phyloP scores from a whole-genome alignment of 176 grass and related monocot genomes.

The Luzula sylvatica region DNA sequence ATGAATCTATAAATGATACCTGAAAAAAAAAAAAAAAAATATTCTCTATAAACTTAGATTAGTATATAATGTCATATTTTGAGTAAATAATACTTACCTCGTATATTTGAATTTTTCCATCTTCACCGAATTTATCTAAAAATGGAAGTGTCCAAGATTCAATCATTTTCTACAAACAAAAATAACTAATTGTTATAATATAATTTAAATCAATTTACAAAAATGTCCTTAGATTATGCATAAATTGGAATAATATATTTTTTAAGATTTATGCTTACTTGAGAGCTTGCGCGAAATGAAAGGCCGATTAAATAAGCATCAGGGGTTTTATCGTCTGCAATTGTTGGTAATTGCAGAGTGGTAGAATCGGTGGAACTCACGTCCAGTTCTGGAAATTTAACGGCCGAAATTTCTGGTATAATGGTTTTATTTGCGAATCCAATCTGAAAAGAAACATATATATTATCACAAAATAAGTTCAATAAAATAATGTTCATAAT shows the following conservation, averaged over 20 bases:
- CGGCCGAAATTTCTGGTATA: constrained; percentile 29
- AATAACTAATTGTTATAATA: constrained; percentile 7
- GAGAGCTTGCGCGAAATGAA: constrained; percentile 88
- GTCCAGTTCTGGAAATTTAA: constrained; percentile 62
- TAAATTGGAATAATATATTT: no score
- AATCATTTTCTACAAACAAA: constrained; percentile 16
- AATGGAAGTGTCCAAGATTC: constrained; percentile 43
- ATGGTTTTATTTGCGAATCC: constrained; percentile 38
- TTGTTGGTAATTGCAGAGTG: constrained; percentile 37
- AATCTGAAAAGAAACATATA: constrained; percentile 25
- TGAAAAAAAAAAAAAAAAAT: constrained; percentile 30
- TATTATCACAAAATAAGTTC: background rate
- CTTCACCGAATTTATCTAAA: constrained; percentile 22
- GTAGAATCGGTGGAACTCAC: constrained; percentile 30
- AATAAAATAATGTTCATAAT: background rate
- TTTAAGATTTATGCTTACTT: constrained; percentile 34
- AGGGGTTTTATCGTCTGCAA: constrained; percentile 13
- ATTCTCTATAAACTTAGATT: background rate
- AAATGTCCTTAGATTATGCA: no score
- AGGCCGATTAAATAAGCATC: constrained; percentile 57
- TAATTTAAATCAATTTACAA: background rate
- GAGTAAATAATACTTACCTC: constrained; percentile 22
- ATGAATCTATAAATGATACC: constrained; percentile 86
- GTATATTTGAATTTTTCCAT: constrained; percentile 29
- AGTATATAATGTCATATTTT: background rate